These are phyloP conservation scores for Gossypium lobatum DNA, from an alignment of 441 rosid genomes.

Conservation along the genomic window DNA sequence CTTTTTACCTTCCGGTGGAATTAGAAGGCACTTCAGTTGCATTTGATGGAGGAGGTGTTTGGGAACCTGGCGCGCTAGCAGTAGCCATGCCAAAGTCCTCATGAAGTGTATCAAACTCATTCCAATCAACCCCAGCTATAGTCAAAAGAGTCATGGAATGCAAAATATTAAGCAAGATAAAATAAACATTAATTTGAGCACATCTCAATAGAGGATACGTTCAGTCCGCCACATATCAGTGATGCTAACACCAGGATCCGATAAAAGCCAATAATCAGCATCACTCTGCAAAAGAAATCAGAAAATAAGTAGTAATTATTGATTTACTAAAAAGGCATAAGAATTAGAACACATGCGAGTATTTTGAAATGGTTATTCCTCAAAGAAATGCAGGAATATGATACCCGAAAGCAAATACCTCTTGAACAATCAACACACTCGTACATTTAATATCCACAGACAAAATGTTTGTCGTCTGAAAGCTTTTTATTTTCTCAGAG, in stretches of 20 bases:
- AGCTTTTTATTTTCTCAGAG: background rate
- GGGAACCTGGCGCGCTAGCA: constrained; percentile 45
- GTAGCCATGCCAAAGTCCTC: constrained; percentile 42
- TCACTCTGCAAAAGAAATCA: constrained; percentile 51
- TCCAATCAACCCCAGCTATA: constrained; percentile 62
- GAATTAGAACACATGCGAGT: background rate
- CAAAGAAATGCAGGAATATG: background rate
- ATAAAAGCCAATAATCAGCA: constrained; percentile 93
- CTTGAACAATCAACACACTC: constrained; percentile 3
- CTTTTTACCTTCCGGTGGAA: constrained; percentile 37
- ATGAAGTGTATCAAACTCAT: constrained; percentile 39
- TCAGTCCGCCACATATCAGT: constrained; percentile 87
- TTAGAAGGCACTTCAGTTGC: constrained; percentile 35
- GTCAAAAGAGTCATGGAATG: constrained; percentile 35
- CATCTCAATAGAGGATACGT: constrained; percentile 89
- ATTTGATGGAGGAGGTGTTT: constrained; percentile 58
- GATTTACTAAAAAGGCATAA: background rate
- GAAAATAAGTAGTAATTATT: constrained; percentile 1
- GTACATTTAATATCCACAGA: background rate
- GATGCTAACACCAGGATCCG: constrained; percentile 88
- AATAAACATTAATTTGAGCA: constrained; percentile 24
- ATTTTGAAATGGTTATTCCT: background rate
- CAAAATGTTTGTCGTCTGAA: background rate
- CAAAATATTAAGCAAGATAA: background rate
- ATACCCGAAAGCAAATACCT: background rate